These are phyloP conservation scores for Colletotrichum cuscutae DNA, from an alignment of 2,329 filamentous ascomycete species.

Conservation along the genomic window DNA sequence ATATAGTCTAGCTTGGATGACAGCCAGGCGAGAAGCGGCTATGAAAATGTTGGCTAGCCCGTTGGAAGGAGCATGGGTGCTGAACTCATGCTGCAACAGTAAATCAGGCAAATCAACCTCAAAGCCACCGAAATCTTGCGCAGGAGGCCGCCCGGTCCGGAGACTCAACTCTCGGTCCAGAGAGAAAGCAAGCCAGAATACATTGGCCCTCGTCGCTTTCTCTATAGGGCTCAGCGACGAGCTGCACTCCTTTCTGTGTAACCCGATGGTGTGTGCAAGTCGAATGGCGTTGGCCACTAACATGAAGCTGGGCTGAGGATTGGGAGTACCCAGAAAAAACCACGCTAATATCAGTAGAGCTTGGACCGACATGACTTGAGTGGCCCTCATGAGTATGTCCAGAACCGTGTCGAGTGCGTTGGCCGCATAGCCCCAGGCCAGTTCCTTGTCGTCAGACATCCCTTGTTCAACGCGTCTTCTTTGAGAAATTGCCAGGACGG, in stretches of 20 bases:
- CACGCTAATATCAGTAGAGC: not conserved
- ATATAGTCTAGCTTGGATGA: not conserved
- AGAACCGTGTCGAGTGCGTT: not conserved
- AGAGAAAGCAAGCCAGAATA: not conserved
- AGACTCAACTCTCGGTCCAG: not conserved
- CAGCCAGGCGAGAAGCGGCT: not conserved
- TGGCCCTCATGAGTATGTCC: not conserved
- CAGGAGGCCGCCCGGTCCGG: slow-evolving; percentile 3
- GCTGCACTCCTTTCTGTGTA: slow-evolving; percentile 3
- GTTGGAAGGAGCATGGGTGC: not conserved
- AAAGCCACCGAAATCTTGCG: slow-evolving; percentile 1
- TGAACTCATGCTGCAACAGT: not conserved
- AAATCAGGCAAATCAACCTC: not conserved
- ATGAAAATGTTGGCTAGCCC: not conserved
- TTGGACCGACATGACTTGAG: slow-evolving; percentile 1
- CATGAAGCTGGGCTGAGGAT: slow-evolving; percentile 15
- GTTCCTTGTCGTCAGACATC: not conserved
- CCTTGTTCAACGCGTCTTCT: not conserved
- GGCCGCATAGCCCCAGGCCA: not conserved
- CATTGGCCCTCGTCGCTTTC: not conserved
- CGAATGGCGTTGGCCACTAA: slow-evolving; percentile 1
- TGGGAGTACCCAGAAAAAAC: slow-evolving; percentile 9
- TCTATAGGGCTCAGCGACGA: not conserved
- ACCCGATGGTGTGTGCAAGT: not conserved
- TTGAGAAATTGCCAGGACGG: not conserved